Evolutionary conservation across 768 basidiomycete genomes (phyloP), one percentile per base, ranked within the genome.

Genomic region (Psilocybe sp.): DNA sequence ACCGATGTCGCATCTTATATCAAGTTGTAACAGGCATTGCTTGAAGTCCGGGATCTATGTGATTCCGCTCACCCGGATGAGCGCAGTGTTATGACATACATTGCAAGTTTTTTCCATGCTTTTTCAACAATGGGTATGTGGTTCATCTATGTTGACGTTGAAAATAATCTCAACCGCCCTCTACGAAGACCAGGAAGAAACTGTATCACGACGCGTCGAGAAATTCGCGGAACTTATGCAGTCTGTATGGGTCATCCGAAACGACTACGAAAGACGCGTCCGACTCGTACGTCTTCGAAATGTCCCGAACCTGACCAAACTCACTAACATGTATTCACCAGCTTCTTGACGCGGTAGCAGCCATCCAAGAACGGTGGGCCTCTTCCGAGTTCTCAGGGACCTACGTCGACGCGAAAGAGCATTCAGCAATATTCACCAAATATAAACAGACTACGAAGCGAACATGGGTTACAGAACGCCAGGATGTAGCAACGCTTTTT

Each of bases 151-250:
- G 44, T 44, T 9, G 28, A 0, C n/a, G 53, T 20, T 15, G 7
- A 11, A 23, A 4, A 40, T 33, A n/a, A 36, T 53, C 38, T 51
- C 49, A 53, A 37, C 60, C 38, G 13, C 43, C 31, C 14, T 38
- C 34, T 15, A 18, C 9, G 18, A 55, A 97, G 96, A 98, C 60
- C 95, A 97, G 67, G 88, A 91, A 4, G 92, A 98, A 66, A 97
- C 93, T 0, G 93, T 93, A 15, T 89, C 93, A 1, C 82, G 95
- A 44, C 79, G 96, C 9, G 91, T 98, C 0, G 92, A 92, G 65
- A 96, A 96, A 64, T 98, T 98, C 61, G 93, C 92, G 0, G 92
- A 97, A 56, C 80, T 96, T 46, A 92, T 97, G 88, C 91, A 89
- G 60, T 91, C 89, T 3, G 85, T 94, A 9, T 94, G 94, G 92